Conservation (phyloP, 2,329 filamentous ascomycete genomes). For the Aspergillus pseudoglaucus region DNA sequence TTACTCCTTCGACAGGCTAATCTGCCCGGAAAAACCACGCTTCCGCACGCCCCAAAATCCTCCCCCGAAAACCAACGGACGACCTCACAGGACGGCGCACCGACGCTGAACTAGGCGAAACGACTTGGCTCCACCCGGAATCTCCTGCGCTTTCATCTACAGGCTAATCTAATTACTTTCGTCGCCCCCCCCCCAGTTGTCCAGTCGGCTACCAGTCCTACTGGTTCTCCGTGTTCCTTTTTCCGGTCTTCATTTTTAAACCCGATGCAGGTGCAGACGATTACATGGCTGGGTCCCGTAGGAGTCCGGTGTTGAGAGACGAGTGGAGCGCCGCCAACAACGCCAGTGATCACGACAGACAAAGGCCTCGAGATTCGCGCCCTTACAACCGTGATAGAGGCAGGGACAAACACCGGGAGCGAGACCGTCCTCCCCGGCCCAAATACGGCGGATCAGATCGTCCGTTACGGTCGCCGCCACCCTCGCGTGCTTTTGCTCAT, state of each 20-base stretch:
- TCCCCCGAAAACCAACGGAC: constrained; percentile 9
- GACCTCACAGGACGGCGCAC: constrained; percentile 22
- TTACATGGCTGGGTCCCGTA: constrained; percentile 46
- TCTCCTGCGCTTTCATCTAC: constrained; percentile 16
- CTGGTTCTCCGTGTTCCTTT: constrained; percentile 8
- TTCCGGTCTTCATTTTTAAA: constrained; percentile 9
- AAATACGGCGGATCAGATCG: constrained; percentile 35
- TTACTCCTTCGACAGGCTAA: constrained; percentile 1
- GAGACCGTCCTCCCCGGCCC: constrained; percentile 27
- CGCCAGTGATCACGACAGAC: constrained; percentile 29
- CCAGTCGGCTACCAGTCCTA: constrained; percentile 5
- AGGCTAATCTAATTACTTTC: constrained; percentile 3
- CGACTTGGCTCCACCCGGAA: constrained; percentile 12
- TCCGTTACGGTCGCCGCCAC: constrained; percentile 34
- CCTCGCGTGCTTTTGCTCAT: constrained; percentile 23
- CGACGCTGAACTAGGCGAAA: constrained; percentile 14
- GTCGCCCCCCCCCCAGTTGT: constrained; percentile 2
- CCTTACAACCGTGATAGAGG: constrained; percentile 24
- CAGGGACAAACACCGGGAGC: constrained; percentile 37
- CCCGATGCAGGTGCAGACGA: constrained; percentile 38
- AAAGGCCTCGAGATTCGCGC: constrained; percentile 37
- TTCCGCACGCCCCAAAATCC: constrained; percentile 21
- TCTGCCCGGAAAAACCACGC: constrained; percentile 25
- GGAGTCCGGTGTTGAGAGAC: constrained; percentile 46
- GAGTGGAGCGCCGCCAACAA: constrained; percentile 44